phyloP scores from a whole-genome alignment of 1,284 basidiomycete genomes.

The Heterobasidion annosum region DNA sequence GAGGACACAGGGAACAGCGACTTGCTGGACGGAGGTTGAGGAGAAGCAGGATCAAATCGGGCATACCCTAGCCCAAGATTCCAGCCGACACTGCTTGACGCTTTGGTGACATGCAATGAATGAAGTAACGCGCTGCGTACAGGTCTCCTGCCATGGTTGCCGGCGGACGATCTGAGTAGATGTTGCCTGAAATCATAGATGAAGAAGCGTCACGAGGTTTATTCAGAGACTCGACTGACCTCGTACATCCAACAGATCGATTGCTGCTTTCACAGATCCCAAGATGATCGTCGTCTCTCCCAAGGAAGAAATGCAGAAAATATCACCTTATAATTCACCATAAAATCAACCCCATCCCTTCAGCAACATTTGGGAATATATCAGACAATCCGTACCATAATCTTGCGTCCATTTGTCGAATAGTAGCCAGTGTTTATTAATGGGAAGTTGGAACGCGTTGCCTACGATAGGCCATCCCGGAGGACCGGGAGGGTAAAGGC shows the following conservation, averaged over 20 bases:
- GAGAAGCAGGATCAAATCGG: constrained; percentile 4
- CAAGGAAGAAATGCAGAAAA: constrained; percentile 19
- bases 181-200: constrained; percentile 14
- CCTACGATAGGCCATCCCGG: constrained; percentile 18
- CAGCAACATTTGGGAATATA: not conserved
- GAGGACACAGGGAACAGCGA: constrained; percentile 16
- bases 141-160: constrained; percentile 33
- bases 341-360: too few species aligned
- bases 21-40: not conserved
- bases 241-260: constrained; percentile 20
- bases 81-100: constrained; percentile 28
- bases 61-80: constrained; percentile 30
- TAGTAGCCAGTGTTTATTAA: constrained; percentile 20
- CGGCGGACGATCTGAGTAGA: constrained; percentile 31
- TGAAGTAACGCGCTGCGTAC: constrained; percentile 15
- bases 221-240: constrained; percentile 8
- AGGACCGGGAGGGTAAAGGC: constrained; percentile 17
- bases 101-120: not conserved
- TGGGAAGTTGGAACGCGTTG: constrained; percentile 21
- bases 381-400: constrained; percentile 17
- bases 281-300: constrained; percentile 23
- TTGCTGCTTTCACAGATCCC: constrained; percentile 19
- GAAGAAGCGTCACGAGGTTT: not conserved
- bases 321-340: constrained; percentile 15
- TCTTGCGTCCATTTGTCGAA: constrained; percentile 20